These are phyloP conservation scores for Manihot esculenta DNA, from an alignment of 441 rosid genomes.

Conservation along the genomic window DNA sequence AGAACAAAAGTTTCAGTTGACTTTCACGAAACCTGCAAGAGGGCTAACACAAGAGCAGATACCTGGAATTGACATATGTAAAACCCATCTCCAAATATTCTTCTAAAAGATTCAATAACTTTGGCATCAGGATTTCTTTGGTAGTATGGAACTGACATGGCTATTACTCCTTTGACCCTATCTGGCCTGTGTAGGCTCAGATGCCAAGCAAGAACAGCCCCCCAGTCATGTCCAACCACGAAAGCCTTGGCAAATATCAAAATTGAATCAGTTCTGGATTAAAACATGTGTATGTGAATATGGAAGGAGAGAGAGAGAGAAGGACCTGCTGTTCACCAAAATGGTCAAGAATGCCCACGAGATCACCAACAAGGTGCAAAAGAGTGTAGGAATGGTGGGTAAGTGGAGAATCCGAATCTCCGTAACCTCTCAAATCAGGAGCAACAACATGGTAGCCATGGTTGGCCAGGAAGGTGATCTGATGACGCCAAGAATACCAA, in stretches of 20 bases:
- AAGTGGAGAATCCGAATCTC: conserved; percentile 54
- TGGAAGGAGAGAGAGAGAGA: not conserved
- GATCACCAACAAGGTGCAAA: conserved; percentile 55
- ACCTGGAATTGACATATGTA: conserved; percentile 71
- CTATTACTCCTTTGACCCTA: conserved; percentile 55
- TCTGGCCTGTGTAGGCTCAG: conserved; percentile 61
- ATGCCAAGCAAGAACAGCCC: conserved; percentile 56
- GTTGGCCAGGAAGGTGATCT: conserved; percentile 48
- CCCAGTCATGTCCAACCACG: conserved; percentile 81
- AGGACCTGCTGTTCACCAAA: conserved; percentile 54
- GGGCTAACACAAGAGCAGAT: conserved; percentile 4
- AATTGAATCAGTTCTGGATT: not conserved
- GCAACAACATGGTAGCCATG: conserved; percentile 65
- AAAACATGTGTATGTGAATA: not conserved
- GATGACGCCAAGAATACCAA: conserved; percentile 79
- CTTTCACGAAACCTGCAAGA: too few relatives aligned
- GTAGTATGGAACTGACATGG: conserved; percentile 45
- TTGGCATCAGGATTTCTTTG: conserved; percentile 48
- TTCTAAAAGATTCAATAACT: conserved; percentile 25
- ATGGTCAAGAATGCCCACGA: conserved; percentile 67
- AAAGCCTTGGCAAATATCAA: conserved; percentile 43
- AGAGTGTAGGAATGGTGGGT: conserved; percentile 42
- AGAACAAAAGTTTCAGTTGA: not conserved
- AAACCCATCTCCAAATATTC: conserved; percentile 48
- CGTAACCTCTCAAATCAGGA: conserved; percentile 70